These are phyloP conservation scores for Eutrema japonicum DNA, from an alignment of 345 rosid genomes.

Conservation along the genomic window DNA sequence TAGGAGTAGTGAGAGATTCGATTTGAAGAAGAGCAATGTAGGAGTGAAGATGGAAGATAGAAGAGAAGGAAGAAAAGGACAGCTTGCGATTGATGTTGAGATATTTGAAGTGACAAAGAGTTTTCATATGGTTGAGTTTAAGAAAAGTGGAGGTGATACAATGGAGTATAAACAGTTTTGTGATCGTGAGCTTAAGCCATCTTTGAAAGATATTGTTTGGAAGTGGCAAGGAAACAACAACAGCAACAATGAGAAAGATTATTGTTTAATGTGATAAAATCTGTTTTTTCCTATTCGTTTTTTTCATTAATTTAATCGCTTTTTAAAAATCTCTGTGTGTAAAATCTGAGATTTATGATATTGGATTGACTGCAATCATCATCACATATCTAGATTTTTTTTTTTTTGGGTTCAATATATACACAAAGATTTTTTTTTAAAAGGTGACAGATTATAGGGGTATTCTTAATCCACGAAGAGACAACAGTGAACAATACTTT, in stretches of 20 bases:
- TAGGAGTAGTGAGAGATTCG: slow-evolving; percentile 52
- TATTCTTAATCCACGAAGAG: no score
- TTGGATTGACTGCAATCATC: slow-evolving; percentile 18
- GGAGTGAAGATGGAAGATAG: slow-evolving; percentile 69
- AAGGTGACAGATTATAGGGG: background rate
- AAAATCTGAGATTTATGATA: slow-evolving; percentile 7
- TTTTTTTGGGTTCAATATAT: background rate
- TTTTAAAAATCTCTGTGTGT: slow-evolving; percentile 7
- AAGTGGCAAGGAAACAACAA: slow-evolving; percentile 66
- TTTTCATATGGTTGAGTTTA: slow-evolving; percentile 74
- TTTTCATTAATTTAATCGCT: background rate
- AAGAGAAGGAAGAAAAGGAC: slow-evolving; percentile 85
- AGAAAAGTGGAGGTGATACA: slow-evolving; percentile 78
- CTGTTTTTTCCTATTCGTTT: background rate
- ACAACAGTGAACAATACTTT: no score
- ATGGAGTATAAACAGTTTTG: slow-evolving; percentile 72
- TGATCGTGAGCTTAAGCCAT: slow-evolving; percentile 67
- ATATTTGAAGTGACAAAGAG: slow-evolving; percentile 76
- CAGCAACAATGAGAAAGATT: slow-evolving; percentile 19
- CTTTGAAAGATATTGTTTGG: slow-evolving; percentile 90
- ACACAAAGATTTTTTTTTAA: background rate
- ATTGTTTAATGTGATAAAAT: slow-evolving; percentile 13
- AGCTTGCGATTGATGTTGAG: slow-evolving; percentile 70
- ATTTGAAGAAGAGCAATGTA: slow-evolving; percentile 51
- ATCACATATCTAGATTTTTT: slow-evolving; percentile 11